Evolutionary conservation across 192 early-diverging fungal genomes (phyloP), one percentile per base, ranked within the genome.

Genomic region (Coemansia sp.): DNA sequence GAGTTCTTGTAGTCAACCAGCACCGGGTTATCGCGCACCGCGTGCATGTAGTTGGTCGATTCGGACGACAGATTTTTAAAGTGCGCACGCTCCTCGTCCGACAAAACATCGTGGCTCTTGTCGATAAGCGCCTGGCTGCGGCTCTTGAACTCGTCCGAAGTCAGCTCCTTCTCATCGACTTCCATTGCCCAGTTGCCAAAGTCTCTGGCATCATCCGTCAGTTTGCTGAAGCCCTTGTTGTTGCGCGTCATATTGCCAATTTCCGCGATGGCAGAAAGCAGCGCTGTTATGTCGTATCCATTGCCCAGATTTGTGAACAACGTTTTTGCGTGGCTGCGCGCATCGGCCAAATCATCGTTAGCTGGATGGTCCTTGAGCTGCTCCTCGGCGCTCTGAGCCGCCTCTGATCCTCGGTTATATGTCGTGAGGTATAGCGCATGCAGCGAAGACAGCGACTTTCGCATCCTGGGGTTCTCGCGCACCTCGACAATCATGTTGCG

Each of bases 111-210:
- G 26, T 64, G 77, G 57, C 68, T 62, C 51, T 58, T 57, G 55
- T 66, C 65, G 23, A 81, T 52, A 21, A 81, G 37, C 4, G 57
- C 58, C 63, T 65, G 65, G 59, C 66, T 56, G 59, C 78, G 78
- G 39, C 49, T 52, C 59, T 65, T 48, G 64, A 75, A 81, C 61
- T 72, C 66, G 6, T 81, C 78, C 4, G 69, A 65, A 14, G 69
- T 67, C 62, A 81, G 72, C 69, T 81, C 66, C 6, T 69, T 64
- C 7, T 52, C 60, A 17, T 81, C 73, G 27, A 75, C 72, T 25
- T 71, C 62, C 62, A 81, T 62, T 12, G 73, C 65, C 78, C 78
- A 81, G 65, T 53, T 21, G 45, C 68, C 65, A 69, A 75, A 75
- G 43, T 52, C 53, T 60, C 67, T 67, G 38, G 59, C 27, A 35